Evolutionary conservation across 1,284 basidiomycete genomes (phyloP), one percentile per base, ranked within the genome.

Genomic region (Mycena sp.): DNA sequence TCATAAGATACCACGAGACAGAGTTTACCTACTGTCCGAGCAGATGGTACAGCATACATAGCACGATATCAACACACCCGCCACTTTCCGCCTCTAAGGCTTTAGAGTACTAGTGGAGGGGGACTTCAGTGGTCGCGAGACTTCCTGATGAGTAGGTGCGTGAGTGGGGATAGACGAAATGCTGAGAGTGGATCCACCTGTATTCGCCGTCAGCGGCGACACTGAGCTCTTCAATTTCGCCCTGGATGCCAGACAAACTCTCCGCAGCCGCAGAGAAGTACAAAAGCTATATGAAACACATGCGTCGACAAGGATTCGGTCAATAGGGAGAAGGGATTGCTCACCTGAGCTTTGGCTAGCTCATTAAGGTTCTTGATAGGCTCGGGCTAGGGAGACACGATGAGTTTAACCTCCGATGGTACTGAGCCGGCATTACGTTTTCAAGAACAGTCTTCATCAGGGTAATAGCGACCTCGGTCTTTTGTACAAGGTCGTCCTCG

Each of bases 381-480:
- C 80, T 99, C 97, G 48, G 97, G 97, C 94, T 96, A 19, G 55
- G 26, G 51, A 35, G 37, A 35, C 28, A 32, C n/a, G 11, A 40
- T 46, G 17, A 21, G 29, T 16, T 25, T 46, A 3, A 41, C 2
- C 16, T 23, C 12, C 9, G 4, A 10, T 30, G 26, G 16, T 4
- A 17, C 23, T n/a, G 12, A 21, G 16, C 16, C 30, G 19, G 3
- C 11, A 90, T 57, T 70, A 95, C 93, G 80, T 98, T 98, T 73
- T 99, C 96, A 40, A 99, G 86, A 14, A 99, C 96, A 35, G 93
- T 92, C 85, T 99, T 98, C 97, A 99, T 99, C 58, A 98, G 86
- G 9, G 93, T 95, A 74, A 99, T 99, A 1, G 97, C 97, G 38
- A 96, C 94, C 79, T 99, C 97, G 28, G 97, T 99, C 82, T 95